Evolutionary conservation across 805 yeast species (phyloP), one percentile per base, ranked within the genome.

Genomic region (Scheffersomyces spartinae): DNA sequence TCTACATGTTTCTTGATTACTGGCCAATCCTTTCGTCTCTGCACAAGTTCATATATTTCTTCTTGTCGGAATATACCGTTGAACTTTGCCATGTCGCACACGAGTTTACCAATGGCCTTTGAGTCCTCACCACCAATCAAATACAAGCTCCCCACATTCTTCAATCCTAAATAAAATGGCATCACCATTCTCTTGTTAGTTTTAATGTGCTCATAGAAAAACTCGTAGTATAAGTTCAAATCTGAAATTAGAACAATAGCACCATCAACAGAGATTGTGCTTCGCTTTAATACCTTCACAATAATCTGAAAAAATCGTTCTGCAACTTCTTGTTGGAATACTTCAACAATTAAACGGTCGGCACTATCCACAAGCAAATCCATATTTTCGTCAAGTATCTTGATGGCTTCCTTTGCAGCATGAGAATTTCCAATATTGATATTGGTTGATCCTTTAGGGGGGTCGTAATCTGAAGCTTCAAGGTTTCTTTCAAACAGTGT

Each of bases 291-390:
- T 30, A 80, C 71, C 44, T 83, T 85, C 21, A 83, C 80, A 15
- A 91, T 55, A 1, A 75, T 61, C 19, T 69, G 74, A 42, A 83
- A 84, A 32, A 91, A 76, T 21, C 97, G 50, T 47, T 84, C 82
- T 0, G 95, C 95, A 17, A 88, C 75, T 42, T 91, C 98, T 44
- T 86, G 94, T 40, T 86, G 91, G 44, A 85, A 91, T 0, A 88
- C 93, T 38, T 86, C 97, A 14, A 86, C 68, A 8, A 93, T 77
- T 1, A 84, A 69, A 43, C 78, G 82, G 28, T 88, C 97, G 1
- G 95, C 82, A 4, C 91, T 69, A 2, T 85, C 94, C 10, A 68
- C 71, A 22, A 88, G 54, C 29, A 86, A 53, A 29, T 68, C 71
- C 33, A 86, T 72, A 44, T 88, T 94, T 9, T 74, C 70, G 8